These are phyloP conservation scores for Cyclostephanos invisitatus DNA, from an alignment of 108 stramenopile genomes.

Conservation along the genomic window DNA sequence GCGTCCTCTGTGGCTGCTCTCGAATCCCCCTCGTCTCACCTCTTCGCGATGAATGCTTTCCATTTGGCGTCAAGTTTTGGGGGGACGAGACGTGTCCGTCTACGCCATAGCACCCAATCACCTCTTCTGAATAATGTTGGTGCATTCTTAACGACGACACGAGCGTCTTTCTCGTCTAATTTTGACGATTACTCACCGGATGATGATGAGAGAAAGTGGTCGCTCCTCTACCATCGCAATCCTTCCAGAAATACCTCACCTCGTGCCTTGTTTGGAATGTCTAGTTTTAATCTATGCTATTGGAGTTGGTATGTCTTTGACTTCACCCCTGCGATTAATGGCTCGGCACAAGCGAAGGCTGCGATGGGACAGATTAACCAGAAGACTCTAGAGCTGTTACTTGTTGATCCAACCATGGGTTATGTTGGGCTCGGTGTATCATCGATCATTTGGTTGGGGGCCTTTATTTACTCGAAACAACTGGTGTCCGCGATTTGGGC, in stretches of 20 bases:
- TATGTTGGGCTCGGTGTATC: constrained; percentile 49
- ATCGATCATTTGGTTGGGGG: constrained; percentile 29
- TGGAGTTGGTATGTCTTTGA: constrained; percentile 60
- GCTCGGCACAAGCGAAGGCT: constrained; percentile 37
- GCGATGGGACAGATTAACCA: constrained; percentile 39
- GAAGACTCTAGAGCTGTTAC: constrained; percentile 34
- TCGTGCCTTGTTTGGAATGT: constrained; percentile 34
- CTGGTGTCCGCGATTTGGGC: constrained; percentile 50
- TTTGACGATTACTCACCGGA: not conserved
- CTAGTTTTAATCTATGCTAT: constrained; percentile 48
- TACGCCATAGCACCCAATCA: not conserved
- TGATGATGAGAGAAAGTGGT: constrained; percentile 4
- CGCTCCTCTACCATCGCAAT: constrained; percentile 49
- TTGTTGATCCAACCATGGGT: constrained; percentile 54
- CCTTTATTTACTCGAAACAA: constrained; percentile 31
- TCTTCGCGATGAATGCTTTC: not conserved
- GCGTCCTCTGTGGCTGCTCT: no score
- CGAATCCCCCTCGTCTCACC: not conserved
- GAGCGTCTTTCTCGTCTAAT: constrained; percentile 15
- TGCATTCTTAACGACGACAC: not conserved
- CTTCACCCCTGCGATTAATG: constrained; percentile 54
- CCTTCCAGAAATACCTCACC: constrained; percentile 40
- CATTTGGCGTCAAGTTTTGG: not conserved
- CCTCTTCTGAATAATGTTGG: not conserved
- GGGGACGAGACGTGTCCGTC: not conserved